A percentile compares a stretch with the other conserved stretches of the same genome.
phyloP scores from a whole-genome alignment of 2,329 filamentous ascomycete species.

The Fusarium euwallaceae region DNA sequence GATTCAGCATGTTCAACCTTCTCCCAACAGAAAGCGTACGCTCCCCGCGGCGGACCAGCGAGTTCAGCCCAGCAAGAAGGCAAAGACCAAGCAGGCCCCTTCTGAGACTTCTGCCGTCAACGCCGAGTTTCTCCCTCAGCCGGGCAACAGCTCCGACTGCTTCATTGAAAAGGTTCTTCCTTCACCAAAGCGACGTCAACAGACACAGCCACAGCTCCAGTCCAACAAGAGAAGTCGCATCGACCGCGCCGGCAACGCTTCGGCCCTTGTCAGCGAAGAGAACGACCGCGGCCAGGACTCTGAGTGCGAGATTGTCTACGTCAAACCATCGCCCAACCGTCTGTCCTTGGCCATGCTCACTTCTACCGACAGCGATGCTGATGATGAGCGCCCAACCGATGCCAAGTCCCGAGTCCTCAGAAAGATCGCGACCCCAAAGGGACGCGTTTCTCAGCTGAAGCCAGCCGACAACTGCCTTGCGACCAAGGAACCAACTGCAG shows the following conservation, averaged over 20 bases:
- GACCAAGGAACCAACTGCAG: neutral
- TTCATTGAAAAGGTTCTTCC: slow-evolving; percentile 33
- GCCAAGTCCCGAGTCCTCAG: neutral
- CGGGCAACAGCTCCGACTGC: slow-evolving; percentile 31
- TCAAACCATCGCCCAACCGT: slow-evolving; percentile 11
- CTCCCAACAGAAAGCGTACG: slow-evolving; percentile 29
- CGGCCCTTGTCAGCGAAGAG: neutral
- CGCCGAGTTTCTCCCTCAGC: neutral
- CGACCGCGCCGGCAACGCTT: neutral
- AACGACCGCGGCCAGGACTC: neutral
- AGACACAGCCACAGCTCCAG: neutral
- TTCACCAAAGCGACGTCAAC: slow-evolving; percentile 21
- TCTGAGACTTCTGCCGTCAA: slow-evolving; percentile 1
- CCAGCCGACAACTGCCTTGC: neutral
- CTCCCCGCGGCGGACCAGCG: slow-evolving; percentile 1
- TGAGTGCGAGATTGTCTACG: slow-evolving; percentile 19
- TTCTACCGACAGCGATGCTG: slow-evolving; percentile 8
- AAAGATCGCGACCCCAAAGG: slow-evolving; percentile 9
- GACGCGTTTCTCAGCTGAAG: neutral
- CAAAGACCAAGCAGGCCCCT: slow-evolving; percentile 3
- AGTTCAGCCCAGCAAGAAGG: slow-evolving; percentile 20
- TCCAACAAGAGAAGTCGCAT: slow-evolving; percentile 31
- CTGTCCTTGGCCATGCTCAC: neutral
- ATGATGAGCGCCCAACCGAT: slow-evolving; percentile 8
- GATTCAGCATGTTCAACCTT: slow-evolving; percentile 21